Percentiles rank a stretch among this genome's conserved stretches.
These are phyloP conservation scores for Choiromyces venosus DNA, from an alignment of 495 filamentous ascomycete species.

Conservation along the genomic window DNA sequence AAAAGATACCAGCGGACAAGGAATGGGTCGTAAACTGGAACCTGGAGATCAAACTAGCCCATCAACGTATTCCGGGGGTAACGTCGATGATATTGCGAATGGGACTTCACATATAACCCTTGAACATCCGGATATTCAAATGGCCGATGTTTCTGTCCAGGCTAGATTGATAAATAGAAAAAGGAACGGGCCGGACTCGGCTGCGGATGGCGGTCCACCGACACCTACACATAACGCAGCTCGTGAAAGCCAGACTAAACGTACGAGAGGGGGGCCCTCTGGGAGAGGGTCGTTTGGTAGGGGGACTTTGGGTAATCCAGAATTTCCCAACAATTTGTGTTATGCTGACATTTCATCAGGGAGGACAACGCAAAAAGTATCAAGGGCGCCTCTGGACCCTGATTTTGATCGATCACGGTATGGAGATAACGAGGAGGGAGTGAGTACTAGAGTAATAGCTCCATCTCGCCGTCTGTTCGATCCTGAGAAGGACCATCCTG, in stretches of 20 bases:
- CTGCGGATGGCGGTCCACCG: not conserved
- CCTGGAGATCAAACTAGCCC: not conserved
- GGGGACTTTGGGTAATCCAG: not conserved
- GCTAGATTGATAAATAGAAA: slow-evolving; percentile 28
- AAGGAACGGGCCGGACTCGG: slow-evolving; percentile 24
- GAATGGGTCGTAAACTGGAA: not conserved
- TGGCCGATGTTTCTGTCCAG: slow-evolving; percentile 14
- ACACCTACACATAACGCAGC: not conserved
- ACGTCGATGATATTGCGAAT: not conserved
- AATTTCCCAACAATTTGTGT: not conserved
- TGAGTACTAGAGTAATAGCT: slow-evolving; percentile 3
- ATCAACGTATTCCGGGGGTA: not conserved
- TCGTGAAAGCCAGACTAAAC: not conserved
- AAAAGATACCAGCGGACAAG: not conserved
- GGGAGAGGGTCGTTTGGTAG: not conserved
- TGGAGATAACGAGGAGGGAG: slow-evolving; percentile 20
- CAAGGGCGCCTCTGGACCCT: slow-evolving; percentile 10
- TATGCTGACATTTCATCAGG: not conserved
- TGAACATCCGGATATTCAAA: slow-evolving; percentile 19
- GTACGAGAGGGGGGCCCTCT: not conserved
- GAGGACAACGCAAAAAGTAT: not conserved
- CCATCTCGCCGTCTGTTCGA: slow-evolving; percentile 27
- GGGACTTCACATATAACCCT: slow-evolving; percentile 22
- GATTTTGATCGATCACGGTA: slow-evolving; percentile 32
- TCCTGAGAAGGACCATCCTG: slow-evolving; percentile 26